These are phyloP conservation scores for Neofusicoccum kwambonambiense DNA, from an alignment of 2,329 filamentous ascomycete species.

Conservation along the genomic window DNA sequence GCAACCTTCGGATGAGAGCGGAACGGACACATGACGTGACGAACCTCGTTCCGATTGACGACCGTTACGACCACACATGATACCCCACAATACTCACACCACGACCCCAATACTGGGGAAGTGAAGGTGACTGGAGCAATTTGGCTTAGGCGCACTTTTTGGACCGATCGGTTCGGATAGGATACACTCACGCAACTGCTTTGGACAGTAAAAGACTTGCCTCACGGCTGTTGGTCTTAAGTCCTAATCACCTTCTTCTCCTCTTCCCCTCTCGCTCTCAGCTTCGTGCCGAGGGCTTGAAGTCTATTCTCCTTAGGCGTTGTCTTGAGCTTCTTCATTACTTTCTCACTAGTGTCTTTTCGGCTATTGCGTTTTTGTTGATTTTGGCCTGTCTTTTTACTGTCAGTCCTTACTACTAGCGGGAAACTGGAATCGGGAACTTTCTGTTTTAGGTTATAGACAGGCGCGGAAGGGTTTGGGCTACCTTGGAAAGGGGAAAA, in stretches of 20 bases:
- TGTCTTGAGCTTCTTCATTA: background rate
- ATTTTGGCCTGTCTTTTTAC: background rate
- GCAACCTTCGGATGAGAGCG: background rate
- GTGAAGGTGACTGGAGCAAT: slow-evolving; percentile 1
- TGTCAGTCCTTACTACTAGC: slow-evolving; percentile 1
- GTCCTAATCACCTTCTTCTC: background rate
- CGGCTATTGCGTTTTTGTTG: background rate
- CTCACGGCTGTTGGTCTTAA: background rate
- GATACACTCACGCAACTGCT: background rate
- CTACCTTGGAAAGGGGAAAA: background rate
- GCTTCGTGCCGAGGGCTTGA: background rate
- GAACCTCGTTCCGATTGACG: slow-evolving; percentile 5
- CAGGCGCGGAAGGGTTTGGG: background rate
- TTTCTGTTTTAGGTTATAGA: background rate
- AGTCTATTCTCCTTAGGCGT: background rate
- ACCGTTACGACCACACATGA: slow-evolving; percentile 14
- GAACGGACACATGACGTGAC: background rate
- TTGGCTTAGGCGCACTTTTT: slow-evolving; percentile 4
- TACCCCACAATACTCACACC: slow-evolving; percentile 13
- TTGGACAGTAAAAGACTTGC: background rate
- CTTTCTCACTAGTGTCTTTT: background rate
- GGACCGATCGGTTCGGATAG: background rate
- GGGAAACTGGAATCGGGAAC: background rate
- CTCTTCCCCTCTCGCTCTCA: background rate
- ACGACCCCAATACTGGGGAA: background rate